Percentiles rank a stretch among this genome's conserved stretches.
These are phyloP conservation scores for Gautieria morchelliformis DNA, from an alignment of 768 basidiomycete species.

Conservation along the genomic window DNA sequence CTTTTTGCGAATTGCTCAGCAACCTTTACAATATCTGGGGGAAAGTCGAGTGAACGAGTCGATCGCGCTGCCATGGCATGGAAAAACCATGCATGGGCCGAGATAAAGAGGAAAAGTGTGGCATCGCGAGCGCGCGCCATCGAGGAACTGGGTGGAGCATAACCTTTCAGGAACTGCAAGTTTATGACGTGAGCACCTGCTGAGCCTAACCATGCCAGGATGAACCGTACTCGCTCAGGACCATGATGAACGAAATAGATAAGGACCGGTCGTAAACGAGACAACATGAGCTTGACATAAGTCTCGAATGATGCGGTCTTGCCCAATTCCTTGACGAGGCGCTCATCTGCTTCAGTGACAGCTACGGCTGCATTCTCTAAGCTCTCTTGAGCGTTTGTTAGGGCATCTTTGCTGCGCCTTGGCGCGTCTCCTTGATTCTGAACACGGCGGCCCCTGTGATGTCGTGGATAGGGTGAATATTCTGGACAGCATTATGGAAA, in stretches of 20 bases:
- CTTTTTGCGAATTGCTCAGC: not conserved
- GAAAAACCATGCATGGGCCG: not conserved
- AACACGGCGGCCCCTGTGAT: not conserved
- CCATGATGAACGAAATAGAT: not conserved
- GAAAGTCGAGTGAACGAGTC: not conserved
- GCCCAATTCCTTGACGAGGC: not conserved
- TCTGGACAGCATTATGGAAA: not conserved
- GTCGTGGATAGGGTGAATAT: not conserved
- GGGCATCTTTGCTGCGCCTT: not conserved
- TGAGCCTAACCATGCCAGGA: not conserved
- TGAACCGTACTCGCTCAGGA: not conserved
- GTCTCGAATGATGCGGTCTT: not conserved
- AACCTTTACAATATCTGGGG: not conserved
- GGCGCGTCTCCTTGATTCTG: not conserved
- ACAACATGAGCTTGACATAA: not conserved
- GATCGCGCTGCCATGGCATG: not conserved
- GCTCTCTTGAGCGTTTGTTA: not conserved
- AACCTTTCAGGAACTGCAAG: constrained; percentile 3
- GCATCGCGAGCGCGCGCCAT: constrained; percentile 1
- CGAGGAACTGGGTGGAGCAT: not conserved
- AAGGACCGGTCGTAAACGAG: not conserved
- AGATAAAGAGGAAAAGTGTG: constrained; percentile 1
- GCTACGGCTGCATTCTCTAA: not conserved
- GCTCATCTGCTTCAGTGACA: not conserved
- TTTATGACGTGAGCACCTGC: not conserved